Evolutionary conservation across 257 asterid species (phyloP), one percentile per base, ranked within the genome.

Genomic region (Lantana camara): DNA sequence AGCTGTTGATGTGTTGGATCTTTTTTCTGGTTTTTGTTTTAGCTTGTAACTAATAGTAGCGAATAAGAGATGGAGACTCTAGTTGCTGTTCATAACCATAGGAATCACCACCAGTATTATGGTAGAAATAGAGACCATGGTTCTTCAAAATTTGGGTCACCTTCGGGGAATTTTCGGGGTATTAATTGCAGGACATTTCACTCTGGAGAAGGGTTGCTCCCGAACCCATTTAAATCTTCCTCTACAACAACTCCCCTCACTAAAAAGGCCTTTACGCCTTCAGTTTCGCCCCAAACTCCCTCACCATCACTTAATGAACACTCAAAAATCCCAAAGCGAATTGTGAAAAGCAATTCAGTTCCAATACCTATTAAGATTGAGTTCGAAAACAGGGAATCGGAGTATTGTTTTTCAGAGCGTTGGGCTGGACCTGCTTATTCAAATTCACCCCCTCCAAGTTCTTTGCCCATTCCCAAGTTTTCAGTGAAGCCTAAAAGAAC

Each of bases 341-440:
- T 66, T 30, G 67, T 57, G 4, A 78, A 64, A 20, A 78, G 80
- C 74, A 72, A 74, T 30, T 67, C 83, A 2, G 66, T 72, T 61
- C 67, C 85, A 0, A 78, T 84, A 9, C 97, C 96, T 0, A n/a
- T 83, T 58, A 60, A 64, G 53, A 73, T 79, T 74, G 64, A 73
- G 14, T 50, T 60, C 24, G 75, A 76, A 4, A 41, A 58, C 27
- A 57, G 45, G 40, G 71, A 59, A 9, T 74, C 65, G n/a, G 93
- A 71, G 24, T 63, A 81, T 41, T 49, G 42, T 65, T 88, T 80
- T 64, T 84, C 89, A n/a, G 99, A 90, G 83, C 93, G 74, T 12
- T 94, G 99, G 99, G 99, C 99, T 67, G 99, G 99, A 5, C 96
- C 99, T 21, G 81, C 96, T 4, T 94, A 94, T 63, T 94, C 95